Evolutionary conservation across 2,329 filamentous ascomycete species (phyloP), one percentile per base, ranked within the genome.

Genomic region (Ilyonectria mors-panacis): DNA sequence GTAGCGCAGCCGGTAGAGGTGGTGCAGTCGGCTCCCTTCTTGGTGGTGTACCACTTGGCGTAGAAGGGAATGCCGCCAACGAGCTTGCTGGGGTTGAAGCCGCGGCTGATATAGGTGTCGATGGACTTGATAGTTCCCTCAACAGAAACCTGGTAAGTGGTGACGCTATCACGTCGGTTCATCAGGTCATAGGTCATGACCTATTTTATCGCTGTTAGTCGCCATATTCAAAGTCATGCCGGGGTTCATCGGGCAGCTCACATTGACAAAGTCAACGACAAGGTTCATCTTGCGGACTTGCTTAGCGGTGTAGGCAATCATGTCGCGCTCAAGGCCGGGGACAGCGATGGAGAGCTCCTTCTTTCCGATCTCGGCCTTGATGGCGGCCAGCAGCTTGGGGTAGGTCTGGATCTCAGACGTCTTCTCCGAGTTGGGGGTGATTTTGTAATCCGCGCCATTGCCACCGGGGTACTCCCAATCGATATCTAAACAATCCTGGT

Each of bases 141-240:
- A 26, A 92, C 80, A 6, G 89, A 88, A 10, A 86, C 87, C 73
- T 93, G 91, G 76, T 93, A 92, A 30, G 84, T 85, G 2, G 91
- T 93, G 21, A 84, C 78, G 56, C 82, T 87, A 77, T 93, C 89
- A n/a, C 92, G 87, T 12, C 92, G 89, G 80, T 93, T 93, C 86
- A 92, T 91, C 54, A 94, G 77, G 75, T 94, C 92, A 77, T 93
- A 93, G 9, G 87, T 85, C 91, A 93, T 93, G 69, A 93, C 81
- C 79, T 81, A 12, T 13, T 4, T 0, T 42, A 8, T 0, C 6
- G 0, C 3, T 3, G 53, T 72, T 13, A 75, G 54, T 6, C 13
- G 1, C 6, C 0, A 4, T 6, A 8, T 2, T 1, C 1, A 0
- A 0, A 17, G 17, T 2, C 6, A 4, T 6, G 9, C 8, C 3